A percentile compares a stretch with the other conserved stretches of the same genome.
Conservation (phyloP, 768 basidiomycete genomes). For the Mrakia frigida region DNA sequence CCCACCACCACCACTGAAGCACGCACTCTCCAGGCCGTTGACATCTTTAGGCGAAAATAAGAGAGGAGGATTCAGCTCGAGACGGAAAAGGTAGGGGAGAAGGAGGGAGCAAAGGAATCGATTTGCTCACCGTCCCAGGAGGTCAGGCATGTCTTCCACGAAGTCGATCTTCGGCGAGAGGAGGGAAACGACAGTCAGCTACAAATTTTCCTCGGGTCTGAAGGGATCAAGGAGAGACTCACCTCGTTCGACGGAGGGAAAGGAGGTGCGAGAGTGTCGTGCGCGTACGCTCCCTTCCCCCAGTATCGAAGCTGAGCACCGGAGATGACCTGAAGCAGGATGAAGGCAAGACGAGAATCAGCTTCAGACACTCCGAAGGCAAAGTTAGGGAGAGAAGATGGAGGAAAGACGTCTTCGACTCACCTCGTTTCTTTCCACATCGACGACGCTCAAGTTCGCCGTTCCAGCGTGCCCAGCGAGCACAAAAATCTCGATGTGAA, state of each 20-base stretch:
- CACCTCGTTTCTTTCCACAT: slow-evolving; percentile 18
- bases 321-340: slow-evolving; percentile 2
- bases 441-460: slow-evolving; percentile 18
- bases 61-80: neutral
- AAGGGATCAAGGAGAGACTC: neutral
- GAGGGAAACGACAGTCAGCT: too few relatives aligned
- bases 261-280: neutral
- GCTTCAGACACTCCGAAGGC: neutral
- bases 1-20: slow-evolving; percentile 26
- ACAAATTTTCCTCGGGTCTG: too few relatives aligned
- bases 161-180: slow-evolving; percentile 23
- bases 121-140: slow-evolving; percentile 3
- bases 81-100: too few relatives aligned
- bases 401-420: neutral
- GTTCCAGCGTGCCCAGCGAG: slow-evolving; percentile 18
- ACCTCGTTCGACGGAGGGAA: slow-evolving; percentile 21
- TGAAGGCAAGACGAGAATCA: neutral
- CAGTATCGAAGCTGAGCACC: slow-evolving; percentile 24
- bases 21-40: slow-evolving; percentile 21
- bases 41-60: neutral
- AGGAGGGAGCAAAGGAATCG: neutral
- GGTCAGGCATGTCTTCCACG: slow-evolving; percentile 22
- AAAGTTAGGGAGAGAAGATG: neutral
- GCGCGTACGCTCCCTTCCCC: slow-evolving; percentile 7
- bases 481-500: slow-evolving; percentile 23